Percentiles rank a stretch among this genome's conserved stretches.
phyloP scores from a whole-genome alignment of 257 asterid genomes.

The Solanum phureja region DNA sequence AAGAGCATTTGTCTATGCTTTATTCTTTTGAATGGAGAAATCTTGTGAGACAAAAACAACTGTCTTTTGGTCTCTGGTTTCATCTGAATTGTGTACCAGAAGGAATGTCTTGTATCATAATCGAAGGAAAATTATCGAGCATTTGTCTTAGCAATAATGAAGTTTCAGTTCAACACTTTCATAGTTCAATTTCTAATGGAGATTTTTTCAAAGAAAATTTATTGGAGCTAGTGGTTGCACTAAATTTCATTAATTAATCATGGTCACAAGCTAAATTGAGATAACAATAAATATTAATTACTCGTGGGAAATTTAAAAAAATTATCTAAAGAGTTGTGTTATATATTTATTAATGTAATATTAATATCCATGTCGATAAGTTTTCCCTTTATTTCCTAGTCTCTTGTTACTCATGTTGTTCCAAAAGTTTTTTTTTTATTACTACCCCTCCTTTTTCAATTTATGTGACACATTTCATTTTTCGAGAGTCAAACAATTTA shows the following conservation, averaged over 20 bases:
- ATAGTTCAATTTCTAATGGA: background rate
- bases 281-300: background rate
- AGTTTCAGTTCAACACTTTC: background rate
- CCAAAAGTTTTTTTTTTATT: too few relatives aligned
- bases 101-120: background rate
- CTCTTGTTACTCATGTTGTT: background rate
- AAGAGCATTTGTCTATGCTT: background rate
- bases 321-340: background rate
- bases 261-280: background rate
- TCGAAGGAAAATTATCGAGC: background rate
- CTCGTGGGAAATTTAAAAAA: background rate
- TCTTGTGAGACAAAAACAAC: background rate
- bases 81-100: background rate
- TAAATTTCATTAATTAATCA: background rate
- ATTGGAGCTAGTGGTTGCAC: background rate
- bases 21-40: too few relatives aligned
- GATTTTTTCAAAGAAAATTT: background rate
- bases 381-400: background rate
- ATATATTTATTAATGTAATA: too few relatives aligned
- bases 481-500: too few relatives aligned
- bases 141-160: background rate
- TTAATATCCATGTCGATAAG: background rate
- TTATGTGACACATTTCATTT: too few relatives aligned
- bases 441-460: too few relatives aligned
- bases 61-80: background rate